Conservation (phyloP, 2,329 filamentous ascomycete species). For the Microdochium trichocladiopsis region DNA sequence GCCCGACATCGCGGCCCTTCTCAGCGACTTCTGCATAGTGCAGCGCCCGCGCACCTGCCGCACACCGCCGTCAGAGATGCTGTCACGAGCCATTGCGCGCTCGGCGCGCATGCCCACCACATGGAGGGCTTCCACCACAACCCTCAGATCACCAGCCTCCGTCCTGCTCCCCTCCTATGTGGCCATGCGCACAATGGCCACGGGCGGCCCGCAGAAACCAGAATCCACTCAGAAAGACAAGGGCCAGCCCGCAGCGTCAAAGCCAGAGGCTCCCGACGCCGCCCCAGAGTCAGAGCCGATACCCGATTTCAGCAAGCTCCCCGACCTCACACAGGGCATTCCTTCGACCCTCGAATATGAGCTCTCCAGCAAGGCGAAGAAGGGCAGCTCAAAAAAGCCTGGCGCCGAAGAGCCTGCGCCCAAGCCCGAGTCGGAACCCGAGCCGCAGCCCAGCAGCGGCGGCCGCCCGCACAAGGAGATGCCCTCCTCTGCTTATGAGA, state of each 20-base stretch:
- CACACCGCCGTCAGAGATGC: conserved; percentile 20
- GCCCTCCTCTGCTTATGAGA: conserved; percentile 77
- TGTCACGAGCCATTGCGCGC: conserved; percentile 29
- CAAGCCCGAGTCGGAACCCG: conserved; percentile 23
- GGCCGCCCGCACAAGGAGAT: conserved; percentile 55
- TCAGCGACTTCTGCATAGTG: background rate
- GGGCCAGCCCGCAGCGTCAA: conserved; percentile 9
- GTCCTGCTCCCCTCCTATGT: conserved; percentile 14
- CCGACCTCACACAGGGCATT: conserved; percentile 90
- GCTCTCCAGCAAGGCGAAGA: conserved; percentile 34
- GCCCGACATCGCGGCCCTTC: background rate
- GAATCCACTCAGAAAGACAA: conserved; percentile 18
- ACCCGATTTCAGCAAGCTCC: conserved; percentile 56
- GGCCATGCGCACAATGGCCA: conserved; percentile 10
- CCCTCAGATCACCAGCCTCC: conserved; percentile 17
- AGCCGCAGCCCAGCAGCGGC: conserved; percentile 25
- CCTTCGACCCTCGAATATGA: conserved; percentile 85
- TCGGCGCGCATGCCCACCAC: conserved; percentile 21
- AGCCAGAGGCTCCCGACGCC: conserved; percentile 7
- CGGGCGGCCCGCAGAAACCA: conserved; percentile 35
- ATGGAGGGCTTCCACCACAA: conserved; percentile 9
- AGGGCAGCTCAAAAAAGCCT: conserved; percentile 19
- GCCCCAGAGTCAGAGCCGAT: conserved; percentile 31
- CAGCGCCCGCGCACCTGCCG: background rate
- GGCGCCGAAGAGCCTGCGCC: conserved; percentile 26